A percentile compares a stretch with the other conserved stretches of the same genome.
Evolutionary conservation across 106 monocot species (phyloP).

Genomic region (Gastrodia elata): DNA sequence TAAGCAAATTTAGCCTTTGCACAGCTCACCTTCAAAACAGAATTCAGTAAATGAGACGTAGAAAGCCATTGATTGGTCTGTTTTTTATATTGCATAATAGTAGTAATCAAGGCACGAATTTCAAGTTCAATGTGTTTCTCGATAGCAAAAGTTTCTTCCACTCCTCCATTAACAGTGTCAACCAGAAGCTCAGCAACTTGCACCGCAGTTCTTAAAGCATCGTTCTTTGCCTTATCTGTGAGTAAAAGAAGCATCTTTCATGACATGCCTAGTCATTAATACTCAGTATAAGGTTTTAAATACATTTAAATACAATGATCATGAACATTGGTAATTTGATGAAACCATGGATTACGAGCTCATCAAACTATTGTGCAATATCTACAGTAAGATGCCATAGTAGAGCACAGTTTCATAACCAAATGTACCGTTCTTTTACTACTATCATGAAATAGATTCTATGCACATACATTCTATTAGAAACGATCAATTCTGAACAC

Average conservation of each 20-base stretch:
- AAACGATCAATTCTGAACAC: not conserved
- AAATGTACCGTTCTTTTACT: not conserved
- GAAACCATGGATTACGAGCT: not conserved
- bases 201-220: constrained; percentile 44
- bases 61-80: constrained; percentile 81
- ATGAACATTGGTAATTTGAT: not conserved
- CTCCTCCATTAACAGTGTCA: constrained; percentile 60
- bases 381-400: not conserved
- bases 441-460: not conserved
- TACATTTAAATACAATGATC: not conserved
- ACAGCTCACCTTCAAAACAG: constrained; percentile 55
- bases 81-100: constrained; percentile 42
- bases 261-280: not conserved
- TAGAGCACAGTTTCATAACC: not conserved
- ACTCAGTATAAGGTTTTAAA: not conserved
- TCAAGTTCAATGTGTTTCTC: constrained; percentile 76
- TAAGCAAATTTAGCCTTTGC: not conserved
- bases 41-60: constrained; percentile 56
- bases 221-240: constrained; percentile 73
- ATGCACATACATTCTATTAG: not conserved
- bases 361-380: not conserved
- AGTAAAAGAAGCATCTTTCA: not conserved
- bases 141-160: constrained; percentile 61
- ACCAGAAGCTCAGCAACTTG: constrained; percentile 75
- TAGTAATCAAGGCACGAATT: constrained; percentile 51